These are phyloP conservation scores for Malus sieversii DNA, from an alignment of 306 rosid genomes.

Conservation along the genomic window DNA sequence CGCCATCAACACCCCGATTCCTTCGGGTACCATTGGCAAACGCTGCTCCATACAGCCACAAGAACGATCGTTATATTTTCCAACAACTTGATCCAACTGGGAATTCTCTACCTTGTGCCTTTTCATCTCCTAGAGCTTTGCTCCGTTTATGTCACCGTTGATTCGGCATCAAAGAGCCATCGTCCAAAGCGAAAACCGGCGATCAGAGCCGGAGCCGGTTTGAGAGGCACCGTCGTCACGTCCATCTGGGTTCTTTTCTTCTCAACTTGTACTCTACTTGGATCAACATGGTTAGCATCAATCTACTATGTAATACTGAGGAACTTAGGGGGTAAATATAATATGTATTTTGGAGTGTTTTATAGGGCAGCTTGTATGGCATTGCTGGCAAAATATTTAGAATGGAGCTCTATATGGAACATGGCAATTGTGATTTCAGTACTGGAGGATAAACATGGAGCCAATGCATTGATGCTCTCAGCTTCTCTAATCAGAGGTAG, in stretches of 20 bases:
- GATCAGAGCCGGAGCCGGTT: background rate
- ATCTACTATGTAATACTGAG: background rate
- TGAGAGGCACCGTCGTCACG: background rate
- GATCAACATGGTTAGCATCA: constrained; percentile 1
- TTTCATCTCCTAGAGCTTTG: background rate
- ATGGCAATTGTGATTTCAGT: constrained; percentile 41
- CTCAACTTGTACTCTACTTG: background rate
- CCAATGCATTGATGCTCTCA: constrained; percentile 29
- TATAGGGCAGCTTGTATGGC: constrained; percentile 8
- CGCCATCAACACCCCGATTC: constrained; percentile 9
- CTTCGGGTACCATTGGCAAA: constrained; percentile 1
- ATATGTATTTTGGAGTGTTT: background rate
- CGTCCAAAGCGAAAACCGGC: background rate
- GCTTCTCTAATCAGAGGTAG: constrained; percentile 33
- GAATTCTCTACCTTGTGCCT: background rate
- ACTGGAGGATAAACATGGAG: constrained; percentile 31
- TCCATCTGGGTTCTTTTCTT: constrained; percentile 1
- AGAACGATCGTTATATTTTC: background rate
- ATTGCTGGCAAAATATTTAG: constrained; percentile 31
- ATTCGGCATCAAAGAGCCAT: background rate
- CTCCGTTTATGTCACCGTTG: background rate
- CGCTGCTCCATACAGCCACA: background rate
- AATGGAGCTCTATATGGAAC: constrained; percentile 50
- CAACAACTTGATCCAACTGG: background rate
- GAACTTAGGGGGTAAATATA: background rate